These are phyloP conservation scores for Starmerella potacharoeniae DNA, from an alignment of 805 yeast genomes.

Conservation along the genomic window DNA sequence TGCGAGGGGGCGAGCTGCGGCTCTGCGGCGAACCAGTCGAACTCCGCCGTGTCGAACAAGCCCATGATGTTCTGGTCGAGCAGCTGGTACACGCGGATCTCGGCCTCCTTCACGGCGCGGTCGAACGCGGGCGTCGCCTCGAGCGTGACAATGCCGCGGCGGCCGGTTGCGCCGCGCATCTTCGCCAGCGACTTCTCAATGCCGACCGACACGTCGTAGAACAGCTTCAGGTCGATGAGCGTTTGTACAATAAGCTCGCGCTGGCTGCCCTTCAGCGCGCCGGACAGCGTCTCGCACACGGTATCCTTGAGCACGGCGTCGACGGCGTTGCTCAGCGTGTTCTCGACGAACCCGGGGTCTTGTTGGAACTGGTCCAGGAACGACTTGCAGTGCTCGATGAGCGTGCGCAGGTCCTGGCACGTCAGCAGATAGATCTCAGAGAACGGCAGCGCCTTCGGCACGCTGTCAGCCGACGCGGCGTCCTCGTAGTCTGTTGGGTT, in stretches of 20 bases:
- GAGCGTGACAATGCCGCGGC: slow-evolving; percentile 35
- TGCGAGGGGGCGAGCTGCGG: slow-evolving; percentile 49
- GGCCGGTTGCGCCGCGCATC: slow-evolving; percentile 27
- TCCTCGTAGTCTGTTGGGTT: slow-evolving; percentile 38
- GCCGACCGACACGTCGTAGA: slow-evolving; percentile 61
- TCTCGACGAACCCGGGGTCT: slow-evolving; percentile 47
- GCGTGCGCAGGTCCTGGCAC: slow-evolving; percentile 60
- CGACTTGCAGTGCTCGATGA: slow-evolving; percentile 49
- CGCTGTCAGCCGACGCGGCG: slow-evolving; percentile 23
- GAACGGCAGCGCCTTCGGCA: slow-evolving; percentile 68
- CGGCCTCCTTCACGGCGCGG: slow-evolving; percentile 57
- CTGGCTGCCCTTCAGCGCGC: slow-evolving; percentile 54
- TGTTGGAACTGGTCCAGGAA: slow-evolving; percentile 58
- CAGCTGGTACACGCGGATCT: slow-evolving; percentile 66
- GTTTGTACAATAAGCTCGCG: slow-evolving; percentile 88
- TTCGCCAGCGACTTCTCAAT: slow-evolving; percentile 37
- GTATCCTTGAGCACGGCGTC: slow-evolving; percentile 60
- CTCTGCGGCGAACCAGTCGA: slow-evolving; percentile 60
- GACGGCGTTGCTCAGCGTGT: slow-evolving; percentile 46
- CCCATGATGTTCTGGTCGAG: slow-evolving; percentile 72
- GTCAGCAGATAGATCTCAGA: slow-evolving; percentile 80
- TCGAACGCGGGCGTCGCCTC: slow-evolving; percentile 46
- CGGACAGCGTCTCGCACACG: slow-evolving; percentile 51
- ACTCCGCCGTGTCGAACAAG: slow-evolving; percentile 72
- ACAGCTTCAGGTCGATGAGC: slow-evolving; percentile 76